Evolutionary conservation across 148 eudicot genomes (phyloP), one percentile per base, ranked within the genome.

Genomic region (Salicornia ramosissima): DNA sequence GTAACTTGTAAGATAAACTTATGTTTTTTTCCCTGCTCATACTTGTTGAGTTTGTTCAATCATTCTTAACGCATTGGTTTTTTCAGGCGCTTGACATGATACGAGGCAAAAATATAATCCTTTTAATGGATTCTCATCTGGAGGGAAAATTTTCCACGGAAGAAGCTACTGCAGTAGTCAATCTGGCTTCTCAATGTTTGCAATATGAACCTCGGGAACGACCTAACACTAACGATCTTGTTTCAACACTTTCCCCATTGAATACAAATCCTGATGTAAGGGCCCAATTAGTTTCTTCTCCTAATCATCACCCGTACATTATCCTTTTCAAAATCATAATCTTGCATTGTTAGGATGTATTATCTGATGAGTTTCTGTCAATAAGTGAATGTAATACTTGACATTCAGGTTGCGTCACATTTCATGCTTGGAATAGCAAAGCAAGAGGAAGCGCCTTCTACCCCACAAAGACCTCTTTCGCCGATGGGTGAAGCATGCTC

Each of bases 401-500:
- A 29, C 25, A 29, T 78, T 28, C 74, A 89, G 91, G 87, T 90
- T 59, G 87, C 87, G 25, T 86, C 95, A 63, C 73, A 82, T 75
- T 82, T 85, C 45, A 82, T 88, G 90, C 88, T 90, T 25, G 98
- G 96, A 64, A 85, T 88, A 56, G 31, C 82, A 46, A 85, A 93
- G 76, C 86, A 78, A 45, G 95, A 80, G 68, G 96, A 84, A 75
- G 79, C 90, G 16, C 90, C 96, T 49, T 74, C 88, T 53, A 84
- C 87, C n/a, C 96, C 91, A 29, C 87, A 77, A 47, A 86, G 83
- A 26, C 87, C 88, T 51, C 91, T 92, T 58, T 83, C 98, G 5
- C 80, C 94, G 0, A 83, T 92, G 90, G 96, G 94, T 10, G 98
- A 92, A 74, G 98, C 98, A 21, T 92, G 98, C 81, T 88, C 92